These are phyloP conservation scores for Chimonanthus salicifolius DNA, from an alignment of 164 flowering plant genomes.

Conservation along the genomic window DNA sequence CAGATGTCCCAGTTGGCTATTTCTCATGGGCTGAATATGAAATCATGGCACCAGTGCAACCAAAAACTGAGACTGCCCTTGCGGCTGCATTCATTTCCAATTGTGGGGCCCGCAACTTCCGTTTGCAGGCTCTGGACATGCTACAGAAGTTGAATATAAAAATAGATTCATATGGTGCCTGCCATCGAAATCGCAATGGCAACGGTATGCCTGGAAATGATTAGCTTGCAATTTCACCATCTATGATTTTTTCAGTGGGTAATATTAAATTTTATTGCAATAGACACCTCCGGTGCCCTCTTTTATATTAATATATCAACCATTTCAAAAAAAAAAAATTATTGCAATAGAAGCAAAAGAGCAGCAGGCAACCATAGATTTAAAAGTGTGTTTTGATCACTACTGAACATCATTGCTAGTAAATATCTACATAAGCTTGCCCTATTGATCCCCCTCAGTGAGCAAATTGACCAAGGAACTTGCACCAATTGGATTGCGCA, in stretches of 20 bases:
- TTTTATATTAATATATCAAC: too few species aligned
- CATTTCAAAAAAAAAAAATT: background rate
- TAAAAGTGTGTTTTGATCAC: too few species aligned
- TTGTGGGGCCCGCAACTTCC: conserved; percentile 85
- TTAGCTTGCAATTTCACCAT: background rate
- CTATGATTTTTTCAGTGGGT: background rate
- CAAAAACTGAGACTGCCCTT: conserved; percentile 77
- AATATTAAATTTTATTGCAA: too few species aligned
- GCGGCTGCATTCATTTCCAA: conserved; percentile 99
- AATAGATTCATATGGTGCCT: conserved; percentile 93
- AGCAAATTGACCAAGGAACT: too few species aligned
- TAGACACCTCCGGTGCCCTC: background rate
- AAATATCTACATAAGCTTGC: too few species aligned
- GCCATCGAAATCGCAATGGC: conserved; percentile 86
- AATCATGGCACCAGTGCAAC: conserved; percentile 87
- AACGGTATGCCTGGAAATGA: conserved; percentile 34
- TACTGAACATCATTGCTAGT: too few species aligned
- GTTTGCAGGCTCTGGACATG: conserved; percentile 78
- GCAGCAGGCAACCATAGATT: too few species aligned
- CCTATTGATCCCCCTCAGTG: too few species aligned
- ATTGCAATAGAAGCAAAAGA: background rate
- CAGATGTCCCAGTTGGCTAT: conserved; percentile 99
- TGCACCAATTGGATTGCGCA: too few species aligned
- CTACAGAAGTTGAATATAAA: conserved; percentile 53
- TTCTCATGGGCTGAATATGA: conserved; percentile 99